Base-by-base conservation (phyloP, 164 flowering plant species). In the Houttuynia cordata region DNA sequence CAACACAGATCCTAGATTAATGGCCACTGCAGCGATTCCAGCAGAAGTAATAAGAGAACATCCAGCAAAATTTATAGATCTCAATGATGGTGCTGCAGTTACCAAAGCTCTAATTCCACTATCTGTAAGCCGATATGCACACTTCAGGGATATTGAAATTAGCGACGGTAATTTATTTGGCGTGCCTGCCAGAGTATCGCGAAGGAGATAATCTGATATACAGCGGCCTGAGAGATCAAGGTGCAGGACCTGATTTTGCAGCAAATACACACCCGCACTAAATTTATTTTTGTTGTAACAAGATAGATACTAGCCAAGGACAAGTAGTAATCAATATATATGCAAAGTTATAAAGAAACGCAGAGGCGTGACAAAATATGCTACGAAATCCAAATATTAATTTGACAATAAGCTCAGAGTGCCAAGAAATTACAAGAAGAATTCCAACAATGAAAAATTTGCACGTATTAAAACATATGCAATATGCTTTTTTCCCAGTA, bases 171-270 rank as follows among this genome's bases (percentile, higher is more conserved):
- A 73, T 53, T 73, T 61, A 62, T 79, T 75, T 56, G 77, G 66
- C 42, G 76, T 75, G 42, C 66, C 66, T 58, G 80, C 85, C 57
- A 89, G 64, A 34, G 89, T 78, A 37, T 74, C 49, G 3, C 8
- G 68, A 41, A 93, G 49, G 21, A 76, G 55, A 67, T 81, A 79
- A 74, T 93, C 96, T 41, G 87, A 57, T 75, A 90, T 18, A 71
- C 97, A 83, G 52, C 84, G 80, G 17, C 99, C 99, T 75, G 89
- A 79, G 23, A 73, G 82, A 65, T 93, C 96, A 58, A 93, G 86
- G 72, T 90, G 95, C 14, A 93, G 76, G 45, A 82, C 94, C 98
- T 93, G 72, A 60, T 67, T 56, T 49, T 21, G 57, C 55, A 63
- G 49, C 9, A 45, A 45, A 45, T 12, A 12, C n/a, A 51, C 53